Percentiles rank a stretch among this genome's conserved stretches.
These are phyloP conservation scores for Pseudogymnoascus sp. DNA, from an alignment of 2,329 filamentous ascomycete genomes.

Conservation along the genomic window DNA sequence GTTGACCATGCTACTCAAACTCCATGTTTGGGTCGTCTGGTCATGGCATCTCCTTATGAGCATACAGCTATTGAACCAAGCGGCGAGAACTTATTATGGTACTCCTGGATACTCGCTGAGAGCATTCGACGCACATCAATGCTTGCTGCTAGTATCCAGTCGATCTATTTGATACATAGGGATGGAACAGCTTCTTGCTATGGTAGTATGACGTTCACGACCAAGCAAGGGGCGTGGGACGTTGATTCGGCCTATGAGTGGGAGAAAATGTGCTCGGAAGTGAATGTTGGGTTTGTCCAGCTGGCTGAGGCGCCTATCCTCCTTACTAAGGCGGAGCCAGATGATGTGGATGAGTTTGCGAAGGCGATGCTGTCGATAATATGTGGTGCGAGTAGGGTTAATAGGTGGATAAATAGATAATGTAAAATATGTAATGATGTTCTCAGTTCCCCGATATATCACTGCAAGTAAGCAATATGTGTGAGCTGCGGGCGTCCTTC, in stretches of 20 bases:
- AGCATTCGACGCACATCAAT: constrained; percentile 29
- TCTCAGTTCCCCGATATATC: neutral
- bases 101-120: constrained; percentile 31
- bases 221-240: constrained; percentile 28
- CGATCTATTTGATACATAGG: constrained; percentile 21
- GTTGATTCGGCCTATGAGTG: constrained; percentile 25
- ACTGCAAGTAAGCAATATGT: neutral
- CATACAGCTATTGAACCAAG: constrained; percentile 17
- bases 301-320: constrained; percentile 9
- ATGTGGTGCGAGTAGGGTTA: neutral
- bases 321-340: neutral
- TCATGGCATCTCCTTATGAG: neutral
- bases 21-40: constrained; percentile 9
- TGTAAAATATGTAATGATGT: neutral
- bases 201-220: constrained; percentile 26
- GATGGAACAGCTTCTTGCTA: constrained; percentile 21
- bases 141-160: constrained; percentile 21
- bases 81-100: constrained; percentile 25
- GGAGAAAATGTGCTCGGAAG: constrained; percentile 19
- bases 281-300: constrained; percentile 17
- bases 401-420: constrained; percentile 5
- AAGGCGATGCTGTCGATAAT: constrained; percentile 1
- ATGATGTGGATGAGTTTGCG: constrained; percentile 16
- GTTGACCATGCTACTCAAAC: constrained; percentile 8
- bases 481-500: neutral